Conservation (phyloP, 2,329 filamentous ascomycete genomes). For the Colletotrichum cordylinicola region DNA sequence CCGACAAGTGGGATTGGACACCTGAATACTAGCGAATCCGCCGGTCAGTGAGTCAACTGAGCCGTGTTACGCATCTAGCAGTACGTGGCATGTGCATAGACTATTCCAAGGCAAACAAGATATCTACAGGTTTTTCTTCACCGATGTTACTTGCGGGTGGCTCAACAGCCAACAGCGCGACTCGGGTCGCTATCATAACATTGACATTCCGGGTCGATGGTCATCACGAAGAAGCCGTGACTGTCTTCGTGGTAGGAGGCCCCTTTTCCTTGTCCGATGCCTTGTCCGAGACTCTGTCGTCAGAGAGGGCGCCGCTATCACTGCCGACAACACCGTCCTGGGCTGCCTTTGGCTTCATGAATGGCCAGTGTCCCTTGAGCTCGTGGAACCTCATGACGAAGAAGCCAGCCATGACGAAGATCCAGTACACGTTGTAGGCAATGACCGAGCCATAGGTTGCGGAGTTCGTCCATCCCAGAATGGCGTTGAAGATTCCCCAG, state of each 20-base stretch:
- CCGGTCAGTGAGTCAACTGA: background rate
- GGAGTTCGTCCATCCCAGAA: conserved; percentile 88
- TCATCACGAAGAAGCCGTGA: background rate
- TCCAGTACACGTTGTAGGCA: conserved; percentile 89
- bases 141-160: background rate
- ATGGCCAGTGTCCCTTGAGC: conserved; percentile 53
- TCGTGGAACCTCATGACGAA: conserved; percentile 72
- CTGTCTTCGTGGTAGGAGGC: conserved; percentile 1
- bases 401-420: conserved; percentile 72
- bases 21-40: conserved; percentile 40
- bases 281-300: background rate
- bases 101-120: background rate
- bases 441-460: conserved; percentile 88
- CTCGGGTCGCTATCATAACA: background rate
- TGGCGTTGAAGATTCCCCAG: conserved; percentile 87
- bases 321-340: background rate
- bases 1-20: conserved; percentile 65
- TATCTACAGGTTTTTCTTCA: background rate
- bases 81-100: background rate
- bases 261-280: background rate
- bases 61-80: background rate
- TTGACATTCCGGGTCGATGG: background rate
- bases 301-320: background rate
- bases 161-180: background rate
- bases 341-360: conserved; percentile 40